Evolutionary conservation across 2,329 filamentous ascomycete species (phyloP).

Genomic region (Ophiostoma populinum): DNA sequence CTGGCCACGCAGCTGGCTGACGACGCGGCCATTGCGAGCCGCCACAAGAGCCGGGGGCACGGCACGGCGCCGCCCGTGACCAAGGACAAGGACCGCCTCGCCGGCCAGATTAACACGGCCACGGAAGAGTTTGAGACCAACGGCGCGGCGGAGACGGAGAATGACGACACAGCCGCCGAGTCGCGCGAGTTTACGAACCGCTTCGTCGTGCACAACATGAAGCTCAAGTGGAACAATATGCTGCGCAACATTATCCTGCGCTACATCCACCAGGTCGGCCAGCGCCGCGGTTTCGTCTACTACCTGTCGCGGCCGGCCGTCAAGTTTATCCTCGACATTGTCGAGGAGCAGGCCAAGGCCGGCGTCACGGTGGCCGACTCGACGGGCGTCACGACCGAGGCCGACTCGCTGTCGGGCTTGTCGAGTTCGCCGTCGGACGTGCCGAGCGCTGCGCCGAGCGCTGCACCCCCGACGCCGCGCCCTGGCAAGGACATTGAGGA

Average conservation of each 20-base stretch:
- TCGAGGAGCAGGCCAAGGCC: conserved; percentile 77
- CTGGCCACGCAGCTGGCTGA: conserved; percentile 35
- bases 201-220: conserved; percentile 94
- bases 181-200: conserved; percentile 95
- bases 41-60: too few relatives aligned
- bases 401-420: not conserved
- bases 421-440: too few relatives aligned
- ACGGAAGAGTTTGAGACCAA: too few relatives aligned
- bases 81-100: too few relatives aligned
- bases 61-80: too few relatives aligned
- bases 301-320: conserved; percentile 91
- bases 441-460: too few relatives aligned
- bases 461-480: too few relatives aligned
- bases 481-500: conserved; percentile 58
- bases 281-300: conserved; percentile 90
- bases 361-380: conserved; percentile 22
- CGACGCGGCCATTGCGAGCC: conserved; percentile 17
- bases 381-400: not conserved
- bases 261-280: conserved; percentile 94
- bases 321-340: conserved; percentile 95
- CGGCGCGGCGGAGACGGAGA: not conserved
- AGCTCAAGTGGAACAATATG: conserved; percentile 96
- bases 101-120: too few relatives aligned
- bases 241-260: conserved; percentile 89
- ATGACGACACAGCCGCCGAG: conserved; percentile 47